Evolutionary conservation across 75 land plant genomes (phyloP).

Genomic region (Larix kaempferi): DNA sequence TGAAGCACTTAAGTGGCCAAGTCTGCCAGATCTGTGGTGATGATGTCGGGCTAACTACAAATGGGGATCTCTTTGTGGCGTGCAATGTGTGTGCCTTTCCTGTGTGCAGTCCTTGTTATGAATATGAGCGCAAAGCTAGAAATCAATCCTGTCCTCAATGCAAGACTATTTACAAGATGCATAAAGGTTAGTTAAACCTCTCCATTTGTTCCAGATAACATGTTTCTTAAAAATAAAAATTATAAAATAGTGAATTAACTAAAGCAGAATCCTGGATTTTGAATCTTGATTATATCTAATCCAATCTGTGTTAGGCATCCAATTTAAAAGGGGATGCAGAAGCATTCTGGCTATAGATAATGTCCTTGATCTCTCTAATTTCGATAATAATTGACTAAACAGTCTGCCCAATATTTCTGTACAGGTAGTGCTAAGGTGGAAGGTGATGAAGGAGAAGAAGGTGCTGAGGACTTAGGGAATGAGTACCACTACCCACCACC

Average conservation of each 20-base stretch:
- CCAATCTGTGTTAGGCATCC: background rate
- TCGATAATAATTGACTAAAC: background rate
- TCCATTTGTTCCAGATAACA: background rate
- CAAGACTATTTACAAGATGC: conserved; percentile 46
- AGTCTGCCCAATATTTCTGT: background rate
- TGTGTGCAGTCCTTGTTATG: conserved; percentile 60
- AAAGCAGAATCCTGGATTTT: background rate
- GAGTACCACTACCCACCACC: conserved; percentile 50
- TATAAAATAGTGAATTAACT: background rate
- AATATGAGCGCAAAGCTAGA: conserved; percentile 57
- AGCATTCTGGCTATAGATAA: background rate
- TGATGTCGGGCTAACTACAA: conserved; percentile 30
- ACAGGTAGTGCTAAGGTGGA: conserved; percentile 67
- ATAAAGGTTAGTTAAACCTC: conserved; percentile 23
- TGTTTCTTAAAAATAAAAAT: background rate
- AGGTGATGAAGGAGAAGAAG: conserved; percentile 69
- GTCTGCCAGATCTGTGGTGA: conserved; percentile 58
- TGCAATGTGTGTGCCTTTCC: conserved; percentile 56
- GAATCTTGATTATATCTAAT: background rate
- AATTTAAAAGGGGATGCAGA: background rate
- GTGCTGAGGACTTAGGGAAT: conserved; percentile 42
- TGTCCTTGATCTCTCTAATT: background rate
- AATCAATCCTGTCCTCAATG: conserved; percentile 53
- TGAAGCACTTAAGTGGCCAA: conserved; percentile 40
- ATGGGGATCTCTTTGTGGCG: conserved; percentile 48